Evolutionary conservation across 2,329 filamentous ascomycete genomes (phyloP), one percentile per base, ranked within the genome.

Genomic region (Talaromyces sp.): DNA sequence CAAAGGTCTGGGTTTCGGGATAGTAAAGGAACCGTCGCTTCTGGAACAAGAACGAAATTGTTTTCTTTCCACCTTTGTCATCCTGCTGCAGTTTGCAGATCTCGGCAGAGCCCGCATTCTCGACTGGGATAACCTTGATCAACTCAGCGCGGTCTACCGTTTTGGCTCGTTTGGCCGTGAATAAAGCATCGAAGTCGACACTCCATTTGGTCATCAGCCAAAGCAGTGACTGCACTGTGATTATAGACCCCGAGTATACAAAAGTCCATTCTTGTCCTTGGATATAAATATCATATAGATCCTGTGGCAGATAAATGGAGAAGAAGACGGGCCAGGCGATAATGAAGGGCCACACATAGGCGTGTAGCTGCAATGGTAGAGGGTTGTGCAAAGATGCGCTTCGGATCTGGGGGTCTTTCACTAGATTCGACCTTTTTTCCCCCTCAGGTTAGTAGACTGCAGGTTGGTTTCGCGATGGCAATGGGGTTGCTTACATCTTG

Each of bases 151-250:
- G 86, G 59, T 89, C 82, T 40, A 98, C 81, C 56, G 83, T 85
- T 63, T 83, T 84, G 60, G 89, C 90, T 67, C 83, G 85, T 60
- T 83, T 88, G 1, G 93, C 87, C 12, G 90, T 98, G 76, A 98
- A 96, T 64, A 88, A 78, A 27, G 89, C 89, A 72, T 88, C 86
- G 65, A 98, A 81, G 73, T 93, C 88, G 74, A 99, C 92, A 73
- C 91, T 98, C 95, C 95, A 99, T 80, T 98, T 92, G 54, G 95
- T 99, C 80, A 90, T 94, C 65, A 99, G 84, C 94, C 95, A 99
- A 68, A 92, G 80, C 66, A 99, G 84, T 66, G 91, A 88, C 81
- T 99, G 96, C 61, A 89, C 72, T 10, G 93, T 96, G 75, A 96
- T 83, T 73, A 99, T 97, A 68, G 87, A 84, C 70, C 90, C 94